Evolutionary conservation across 148 eudicot species (phyloP).

Genomic region (Fagopyrum esculentum): DNA sequence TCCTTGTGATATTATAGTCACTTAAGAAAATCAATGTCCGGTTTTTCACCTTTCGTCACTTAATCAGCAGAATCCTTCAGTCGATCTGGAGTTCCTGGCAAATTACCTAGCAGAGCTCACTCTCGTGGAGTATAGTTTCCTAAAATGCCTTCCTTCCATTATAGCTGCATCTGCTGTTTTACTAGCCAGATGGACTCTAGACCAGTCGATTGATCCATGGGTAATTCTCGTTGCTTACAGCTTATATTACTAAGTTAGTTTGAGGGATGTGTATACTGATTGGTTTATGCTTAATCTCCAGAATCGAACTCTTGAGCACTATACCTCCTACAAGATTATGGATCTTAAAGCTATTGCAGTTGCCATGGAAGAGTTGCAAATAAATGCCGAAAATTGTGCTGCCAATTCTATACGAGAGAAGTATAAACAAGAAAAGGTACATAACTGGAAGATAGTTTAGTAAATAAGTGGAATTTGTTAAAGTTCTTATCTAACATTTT

Average conservation of each 20-base stretch:
- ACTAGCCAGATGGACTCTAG: conserved; percentile 84
- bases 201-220: conserved; percentile 76
- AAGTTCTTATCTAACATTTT: background rate
- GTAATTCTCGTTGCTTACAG: conserved; percentile 16
- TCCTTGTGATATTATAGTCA: background rate
- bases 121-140: conserved; percentile 68
- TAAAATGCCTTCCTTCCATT: conserved; percentile 69
- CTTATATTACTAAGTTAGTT: background rate
- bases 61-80: conserved; percentile 40
- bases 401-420: conserved; percentile 67
- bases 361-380: conserved; percentile 59
- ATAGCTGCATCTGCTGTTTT: conserved; percentile 87
- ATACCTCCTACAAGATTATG: conserved; percentile 45
- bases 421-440: conserved; percentile 71
- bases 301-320: conserved; percentile 81
- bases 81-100: conserved; percentile 71
- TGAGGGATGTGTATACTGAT: background rate
- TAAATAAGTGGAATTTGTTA: background rate
- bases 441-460: background rate
- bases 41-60: background rate
- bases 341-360: conserved; percentile 53
- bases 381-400: conserved; percentile 35
- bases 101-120: conserved; percentile 85
- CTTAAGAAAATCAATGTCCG: background rate
- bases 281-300: conserved; percentile 22